Base-by-base conservation (phyloP, 108 stramenopile genomes). In the Thalassiosira profunda region DNA sequence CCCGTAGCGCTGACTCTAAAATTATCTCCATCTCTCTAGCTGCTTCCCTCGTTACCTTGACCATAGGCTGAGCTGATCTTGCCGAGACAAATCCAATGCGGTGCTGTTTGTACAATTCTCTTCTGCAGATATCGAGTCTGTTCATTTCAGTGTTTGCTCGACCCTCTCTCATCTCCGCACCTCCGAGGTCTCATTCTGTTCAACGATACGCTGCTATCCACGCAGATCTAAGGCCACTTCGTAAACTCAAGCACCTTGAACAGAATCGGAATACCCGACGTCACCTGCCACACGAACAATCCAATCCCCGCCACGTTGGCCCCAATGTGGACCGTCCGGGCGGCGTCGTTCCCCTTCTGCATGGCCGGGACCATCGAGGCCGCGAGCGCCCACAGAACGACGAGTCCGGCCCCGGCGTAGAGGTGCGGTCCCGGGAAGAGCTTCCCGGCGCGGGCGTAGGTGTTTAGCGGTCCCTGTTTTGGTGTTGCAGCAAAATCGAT, bases 261-360 rank as follows among this genome's bases (percentile, higher is more conserved):
- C 70, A 95, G 55, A 58, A 98, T 98, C 4, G 91, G 95, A 51
- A 95, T 70, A 8, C 98, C 98, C 26, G 86, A 81, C 0, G 63
- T 33, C 24, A 98, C 81, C 81, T 98, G 98, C 97, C 97, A 98
- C 10, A 74, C 84, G 58, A 98, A 98, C 42, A 98, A 70, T 12
- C 87, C 97, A 41, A 96, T 81, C 12, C 90, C 96, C 28, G 83
- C 82, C 15, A 93, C 38, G 66, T 98, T 98, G 47, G 96, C 88
- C 44, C 87, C 97, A 74, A 98, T 98, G 88, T 98, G 98, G 31
- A 93, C 82, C 18, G 80, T 76, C 17, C 98, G 81, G 0, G 98
- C 98, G 15, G 83, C 67, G n/a, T 98, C 98, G 63, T 91, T 95
- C n/a, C 97, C 98, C 79, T 98, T 98, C 84, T 97, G 96, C 98